Evolutionary conservation across 495 filamentous ascomycete species (phyloP).

Genomic region (Penicillium bovifimosum): DNA sequence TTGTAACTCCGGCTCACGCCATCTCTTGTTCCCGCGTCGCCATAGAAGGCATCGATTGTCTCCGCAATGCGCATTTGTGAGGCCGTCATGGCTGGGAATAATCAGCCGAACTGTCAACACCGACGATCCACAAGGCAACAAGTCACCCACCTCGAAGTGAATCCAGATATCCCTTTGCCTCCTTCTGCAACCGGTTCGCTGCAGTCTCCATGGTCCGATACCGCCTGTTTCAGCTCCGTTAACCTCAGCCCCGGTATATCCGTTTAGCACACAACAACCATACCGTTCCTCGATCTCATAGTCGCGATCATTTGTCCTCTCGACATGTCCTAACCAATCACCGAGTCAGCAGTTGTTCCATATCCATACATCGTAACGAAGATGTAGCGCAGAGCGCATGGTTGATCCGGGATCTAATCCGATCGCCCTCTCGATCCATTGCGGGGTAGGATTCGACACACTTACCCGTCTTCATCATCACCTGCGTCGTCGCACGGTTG

Average conservation of each 20-base stretch:
- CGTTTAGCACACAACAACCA: conserved; percentile 5
- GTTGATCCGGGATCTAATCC: neutral
- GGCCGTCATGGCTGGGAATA: conserved; percentile 83
- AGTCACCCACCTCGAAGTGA: conserved; percentile 69
- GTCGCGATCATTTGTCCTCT: conserved; percentile 95
- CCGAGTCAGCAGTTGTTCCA: neutral
- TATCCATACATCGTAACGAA: neutral
- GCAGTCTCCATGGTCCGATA: conserved; percentile 96
- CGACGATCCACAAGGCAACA: neutral
- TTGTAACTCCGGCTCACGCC: conserved; percentile 95
- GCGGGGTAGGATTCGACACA: conserved; percentile 18
- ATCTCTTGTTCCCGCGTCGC: conserved; percentile 88
- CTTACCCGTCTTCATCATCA: conserved; percentile 98
- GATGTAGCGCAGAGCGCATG: neutral
- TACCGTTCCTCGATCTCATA: conserved; percentile 97
- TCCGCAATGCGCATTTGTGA: conserved; percentile 99
- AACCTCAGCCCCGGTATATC: neutral
- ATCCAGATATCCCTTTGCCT: conserved; percentile 96
- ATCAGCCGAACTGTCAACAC: neutral
- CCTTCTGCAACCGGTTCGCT: conserved; percentile 85
- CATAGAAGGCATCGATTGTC: conserved; percentile 98
- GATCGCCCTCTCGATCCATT: conserved; percentile 6
- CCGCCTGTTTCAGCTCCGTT: conserved; percentile 50
- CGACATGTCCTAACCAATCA: conserved; percentile 69
- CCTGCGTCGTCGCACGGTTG: conserved; percentile 96